Evolutionary conservation across 2,329 filamentous ascomycete genomes (phyloP), one percentile per base, ranked within the genome.

Genomic region (Plectosphaerella sp.): DNA sequence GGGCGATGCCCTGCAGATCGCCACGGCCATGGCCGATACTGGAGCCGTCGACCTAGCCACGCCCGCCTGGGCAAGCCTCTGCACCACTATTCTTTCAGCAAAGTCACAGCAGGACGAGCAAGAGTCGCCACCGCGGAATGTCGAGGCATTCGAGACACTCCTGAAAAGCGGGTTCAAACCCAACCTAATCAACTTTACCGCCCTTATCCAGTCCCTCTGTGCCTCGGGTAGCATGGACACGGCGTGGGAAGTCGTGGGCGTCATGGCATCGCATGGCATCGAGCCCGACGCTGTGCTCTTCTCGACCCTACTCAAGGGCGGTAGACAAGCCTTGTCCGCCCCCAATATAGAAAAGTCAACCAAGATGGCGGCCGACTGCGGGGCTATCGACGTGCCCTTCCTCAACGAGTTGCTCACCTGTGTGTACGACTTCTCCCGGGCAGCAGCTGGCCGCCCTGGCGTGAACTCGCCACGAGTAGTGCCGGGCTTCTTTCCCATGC

Each of bases 161-260:
- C 66, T 87, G 11, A 70, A 78, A 18, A 68, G 78, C n/a, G 87
- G 86, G 2, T 70, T 88, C 47, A 71, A 73, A 18, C 82, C 88
- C 22, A 87, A 89, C 57, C 68, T 81, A 14, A 71, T 83, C 52
- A 77, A 78, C 11, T 82, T 87, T 62, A 88, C 87, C 15, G 76
- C 87, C 45, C 71, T 91, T 53, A 80, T 97, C 51, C 77, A 83
- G 39, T 89, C 90, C 53, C 83, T 91, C 15, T 82, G 88, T 60
- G 74, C 83, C 53, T 80, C 76, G n/a, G 78, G 79, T 11, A 81
- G 89, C 58, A 65, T 82, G 8, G 72, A 79, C 37, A 81, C 83
- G 3, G 87, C 84, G 0, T 83, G 83, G 70, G 75, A 80, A 41
- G 78, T 93, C 48, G 83, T 86, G 59, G 74, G 84, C 22, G 75